Evolutionary conservation across 2,329 filamentous ascomycete genomes (phyloP).

Genomic region (Rugonectria rugulosa): DNA sequence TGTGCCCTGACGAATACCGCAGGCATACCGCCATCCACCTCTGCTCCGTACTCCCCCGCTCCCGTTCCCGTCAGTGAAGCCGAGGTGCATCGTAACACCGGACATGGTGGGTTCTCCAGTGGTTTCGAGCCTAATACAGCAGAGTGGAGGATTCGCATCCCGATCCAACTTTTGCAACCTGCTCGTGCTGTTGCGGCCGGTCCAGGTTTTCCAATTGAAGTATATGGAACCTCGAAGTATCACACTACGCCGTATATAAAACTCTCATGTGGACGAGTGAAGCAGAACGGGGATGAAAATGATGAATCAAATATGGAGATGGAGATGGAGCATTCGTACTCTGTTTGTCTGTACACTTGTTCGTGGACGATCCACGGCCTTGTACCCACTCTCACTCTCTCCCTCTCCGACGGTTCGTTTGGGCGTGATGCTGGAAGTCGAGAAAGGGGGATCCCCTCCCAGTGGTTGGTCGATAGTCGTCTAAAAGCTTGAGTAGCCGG

Average conservation of each 20-base stretch:
- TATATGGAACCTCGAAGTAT: too few species aligned
- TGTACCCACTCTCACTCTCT: constrained; percentile 26
- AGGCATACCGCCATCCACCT: neutral
- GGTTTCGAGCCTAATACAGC: constrained; percentile 11
- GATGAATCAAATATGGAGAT: neutral
- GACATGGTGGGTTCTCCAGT: constrained; percentile 29
- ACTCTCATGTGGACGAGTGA: too few species aligned
- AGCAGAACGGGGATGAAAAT: too few species aligned
- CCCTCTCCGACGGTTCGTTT: neutral
- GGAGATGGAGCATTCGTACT: neutral
- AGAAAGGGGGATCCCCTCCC: neutral
- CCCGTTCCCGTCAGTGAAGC: constrained; percentile 22
- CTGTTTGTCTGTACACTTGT: constrained; percentile 20
- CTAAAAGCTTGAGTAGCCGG: neutral
- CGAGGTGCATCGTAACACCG: constrained; percentile 31
- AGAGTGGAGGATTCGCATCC: constrained; percentile 8
- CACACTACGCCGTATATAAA: too few species aligned
- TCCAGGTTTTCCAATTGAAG: too few species aligned
- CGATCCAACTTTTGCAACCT: constrained; percentile 3
- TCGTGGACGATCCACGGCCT: constrained; percentile 33
- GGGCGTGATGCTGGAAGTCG: constrained; percentile 1
- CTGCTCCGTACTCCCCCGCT: constrained; percentile 9
- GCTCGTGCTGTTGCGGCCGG: constrained; percentile 6
- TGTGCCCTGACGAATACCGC: constrained; percentile 5
- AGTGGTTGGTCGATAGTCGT: constrained; percentile 1